phyloP scores from a whole-genome alignment of 805 yeast genomes.

The Yamadazyma ubonensis region DNA sequence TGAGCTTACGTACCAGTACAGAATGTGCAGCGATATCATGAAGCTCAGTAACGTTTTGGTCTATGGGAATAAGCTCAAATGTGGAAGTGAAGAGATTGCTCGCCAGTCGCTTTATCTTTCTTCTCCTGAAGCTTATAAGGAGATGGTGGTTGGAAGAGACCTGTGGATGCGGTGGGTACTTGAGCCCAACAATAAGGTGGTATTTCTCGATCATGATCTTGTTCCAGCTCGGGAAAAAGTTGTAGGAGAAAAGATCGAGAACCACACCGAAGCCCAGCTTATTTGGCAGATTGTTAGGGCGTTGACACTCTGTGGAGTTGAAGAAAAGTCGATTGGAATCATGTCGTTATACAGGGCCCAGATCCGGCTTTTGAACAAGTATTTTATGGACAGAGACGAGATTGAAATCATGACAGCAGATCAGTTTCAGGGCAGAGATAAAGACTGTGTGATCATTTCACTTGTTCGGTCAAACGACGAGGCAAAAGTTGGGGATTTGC shows the following conservation, averaged over 20 bases:
- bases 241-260: conserved; percentile 66
- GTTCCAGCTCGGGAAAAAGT: conserved; percentile 57
- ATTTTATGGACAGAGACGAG: conserved; percentile 30
- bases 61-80: conserved; percentile 70
- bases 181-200: conserved; percentile 56
- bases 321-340: conserved; percentile 65
- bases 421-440: conserved; percentile 94
- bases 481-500: conserved; percentile 67
- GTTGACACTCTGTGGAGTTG: conserved; percentile 59
- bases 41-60: conserved; percentile 73
- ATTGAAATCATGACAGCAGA: conserved; percentile 91
- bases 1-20: conserved; percentile 77
- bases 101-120: conserved; percentile 55
- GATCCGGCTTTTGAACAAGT: conserved; percentile 35
- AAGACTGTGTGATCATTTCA: conserved; percentile 86
- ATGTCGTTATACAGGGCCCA: conserved; percentile 91
- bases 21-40: conserved; percentile 93
- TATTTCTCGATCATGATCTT: conserved; percentile 77
- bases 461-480: conserved; percentile 77
- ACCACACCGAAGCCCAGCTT: conserved; percentile 68
- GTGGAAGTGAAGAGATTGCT: conserved; percentile 70
- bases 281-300: conserved; percentile 61
- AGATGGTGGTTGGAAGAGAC: conserved; percentile 11
- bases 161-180: conserved; percentile 61
- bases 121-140: conserved; percentile 20